Evolutionary conservation across 306 rosid genomes (phyloP), one percentile per base, ranked within the genome.

Genomic region (Delonix regia): DNA sequence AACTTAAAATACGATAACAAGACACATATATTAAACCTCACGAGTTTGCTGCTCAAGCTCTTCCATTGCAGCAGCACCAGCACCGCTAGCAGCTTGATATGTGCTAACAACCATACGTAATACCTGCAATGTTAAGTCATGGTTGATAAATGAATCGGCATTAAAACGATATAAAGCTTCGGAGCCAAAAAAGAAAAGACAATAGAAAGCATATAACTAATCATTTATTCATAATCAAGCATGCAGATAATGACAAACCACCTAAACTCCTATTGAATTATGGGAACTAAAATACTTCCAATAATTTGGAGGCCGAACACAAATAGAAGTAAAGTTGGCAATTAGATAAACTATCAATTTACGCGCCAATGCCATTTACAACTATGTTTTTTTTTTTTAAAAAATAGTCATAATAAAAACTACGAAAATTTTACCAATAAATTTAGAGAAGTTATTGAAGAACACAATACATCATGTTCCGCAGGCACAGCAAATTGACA

Each of bases 1-100:
- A 69, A 53, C 39, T 18, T 4, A 70, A 74, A 52, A 19, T 47
- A 77, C 52, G 41, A 27, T 39, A 68, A 77, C 6, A 73, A 66
- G n/a, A 65, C 33, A 34, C 14, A 22, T 3, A 64, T 55, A 74
- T 33, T 75, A 21, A 85, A 94, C 98, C 98, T 94, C 96, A 11
- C 93, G 92, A 76, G 98, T 94, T 89, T 94, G 98, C 74, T 71
- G 89, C 87, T 86, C 83, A 86, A 94, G 98, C 89, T 94, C 98
- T 80, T 93, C 94, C 97, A 94, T 94, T 59, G 98, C 98, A 57
- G 97, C 97, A 80, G 98, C 97, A 41, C 98, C 97, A 65, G 98
- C 98, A 75, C 98, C 98, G 84, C 98, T 94, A 15, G 98, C 98
- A 70, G 98, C 98, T 71, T 94, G 98, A 86, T 94, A 94, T 0